Evolutionary conservation across 305 asterid genomes (phyloP), one percentile per base, ranked within the genome.

Genomic region (Stenogyne calaminthoides): DNA sequence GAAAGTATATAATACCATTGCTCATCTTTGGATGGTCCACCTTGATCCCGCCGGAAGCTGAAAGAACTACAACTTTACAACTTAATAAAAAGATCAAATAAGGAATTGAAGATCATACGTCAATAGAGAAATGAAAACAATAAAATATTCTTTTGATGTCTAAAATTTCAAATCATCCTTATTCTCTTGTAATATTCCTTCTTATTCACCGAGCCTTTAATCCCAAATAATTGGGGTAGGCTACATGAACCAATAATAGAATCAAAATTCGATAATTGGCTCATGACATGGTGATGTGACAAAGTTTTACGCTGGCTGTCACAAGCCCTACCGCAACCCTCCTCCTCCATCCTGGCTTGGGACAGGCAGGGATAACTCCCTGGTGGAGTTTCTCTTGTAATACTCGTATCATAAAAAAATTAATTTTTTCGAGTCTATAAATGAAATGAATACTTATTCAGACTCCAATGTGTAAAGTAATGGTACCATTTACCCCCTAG

Each of bases 1-100:
- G n/a, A n/a, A 64, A 49, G 77, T 55, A 71, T 56, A 71, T 49
- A n/a, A n/a, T 90, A 91, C 97, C 98, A 65, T 71, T 84, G 81
- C 93, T 88, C 96, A 93, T 87, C 78, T 88, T 81, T 2, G 98
- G 98, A 74, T 81, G 87, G 80, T 88, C 89, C 85, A 93, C 94
- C 87, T 80, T 88, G 80, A 93, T 89, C 76, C 98, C 98, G 9
- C 98, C 98, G 46, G 98, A 86, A 78, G 98, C 98, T 14, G 98
- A 93, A 75, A 93, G 97, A 83, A 93, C 98, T 93, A 90, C 40
- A 29, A 75, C 75, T 67, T 18, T 67, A 9, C 58, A 74, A 49
- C 16, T 52, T 57, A 11, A 72, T 22, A 62, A 19, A 14, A 70
- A 15, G 32, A 57, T 9, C 59, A 19, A 52, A 22, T 2, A 39